A percentile compares a stretch with the other conserved stretches of the same genome.
phyloP scores from a whole-genome alignment of 1,284 basidiomycete genomes.

The Fomes fomentarius region DNA sequence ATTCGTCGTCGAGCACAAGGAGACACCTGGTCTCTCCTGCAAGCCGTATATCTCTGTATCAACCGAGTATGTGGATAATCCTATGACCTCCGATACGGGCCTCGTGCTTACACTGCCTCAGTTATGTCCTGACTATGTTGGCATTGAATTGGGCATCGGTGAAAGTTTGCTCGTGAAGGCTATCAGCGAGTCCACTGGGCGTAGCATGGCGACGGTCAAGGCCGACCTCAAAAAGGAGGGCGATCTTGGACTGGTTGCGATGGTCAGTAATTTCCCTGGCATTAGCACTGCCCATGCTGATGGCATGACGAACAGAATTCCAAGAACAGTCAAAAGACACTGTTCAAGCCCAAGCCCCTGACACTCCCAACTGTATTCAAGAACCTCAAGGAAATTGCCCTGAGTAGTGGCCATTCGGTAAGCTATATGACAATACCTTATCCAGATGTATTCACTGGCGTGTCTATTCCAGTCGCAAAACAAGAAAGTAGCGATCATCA shows the following conservation, averaged over 20 bases:
- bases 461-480: slow-evolving; percentile 73
- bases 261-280: slow-evolving; percentile 51
- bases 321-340: slow-evolving; percentile 90
- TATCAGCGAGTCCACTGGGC: slow-evolving; percentile 93
- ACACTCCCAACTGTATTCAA: slow-evolving; percentile 90
- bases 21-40: slow-evolving; percentile 75
- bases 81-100: too few species aligned
- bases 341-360: slow-evolving; percentile 93
- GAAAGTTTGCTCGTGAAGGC: slow-evolving; percentile 96
- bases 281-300: background rate
- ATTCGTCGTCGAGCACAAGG: slow-evolving; percentile 81
- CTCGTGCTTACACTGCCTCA: slow-evolving; percentile 36
- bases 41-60: slow-evolving; percentile 95
- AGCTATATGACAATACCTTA: slow-evolving; percentile 18
- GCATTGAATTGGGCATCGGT: slow-evolving; percentile 95
- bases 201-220: slow-evolving; percentile 84
- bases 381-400: slow-evolving; percentile 85
- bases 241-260: slow-evolving; percentile 94
- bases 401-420: slow-evolving; percentile 83
- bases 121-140: slow-evolving; percentile 95
- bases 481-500: slow-evolving; percentile 96
- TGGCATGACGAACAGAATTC: slow-evolving; percentile 65
- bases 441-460: background rate
- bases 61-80: slow-evolving; percentile 71
- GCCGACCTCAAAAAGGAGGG: slow-evolving; percentile 93